Conservation (phyloP, 345 rosid species). For the Rhodamnia argentea region DNA sequence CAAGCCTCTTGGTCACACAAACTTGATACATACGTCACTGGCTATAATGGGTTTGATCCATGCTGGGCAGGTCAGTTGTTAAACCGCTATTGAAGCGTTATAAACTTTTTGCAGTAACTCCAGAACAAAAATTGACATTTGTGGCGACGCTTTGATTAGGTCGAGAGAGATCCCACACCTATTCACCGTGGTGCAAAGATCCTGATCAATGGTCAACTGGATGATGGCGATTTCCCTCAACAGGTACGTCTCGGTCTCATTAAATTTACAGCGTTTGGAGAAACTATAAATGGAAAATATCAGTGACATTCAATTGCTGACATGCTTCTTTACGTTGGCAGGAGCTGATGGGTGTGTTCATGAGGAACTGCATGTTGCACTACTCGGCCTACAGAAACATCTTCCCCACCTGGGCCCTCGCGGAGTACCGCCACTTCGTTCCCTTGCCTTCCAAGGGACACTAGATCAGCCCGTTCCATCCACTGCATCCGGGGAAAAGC, state of each 20-base stretch:
- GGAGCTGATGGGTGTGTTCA: slow-evolving; percentile 73
- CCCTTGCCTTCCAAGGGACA: slow-evolving; percentile 13
- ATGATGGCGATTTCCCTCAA: slow-evolving; percentile 40
- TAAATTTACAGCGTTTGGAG: not conserved
- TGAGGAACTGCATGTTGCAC: slow-evolving; percentile 74
- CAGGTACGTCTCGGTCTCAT: slow-evolving; percentile 5
- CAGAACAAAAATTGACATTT: not conserved
- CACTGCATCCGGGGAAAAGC: not conserved
- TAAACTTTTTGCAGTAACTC: not conserved
- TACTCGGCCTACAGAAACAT: slow-evolving; percentile 65
- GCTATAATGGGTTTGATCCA: slow-evolving; percentile 52
- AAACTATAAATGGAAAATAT: not conserved
- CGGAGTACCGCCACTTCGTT: slow-evolving; percentile 45
- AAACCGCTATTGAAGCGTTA: not conserved
- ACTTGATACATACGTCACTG: slow-evolving; percentile 52
- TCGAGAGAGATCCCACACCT: slow-evolving; percentile 25
- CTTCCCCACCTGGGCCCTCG: slow-evolving; percentile 63
- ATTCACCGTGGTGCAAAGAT: slow-evolving; percentile 29
- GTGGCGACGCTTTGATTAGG: not conserved
- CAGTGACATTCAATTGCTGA: not conserved
- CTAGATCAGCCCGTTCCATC: not conserved
- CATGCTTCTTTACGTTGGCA: slow-evolving; percentile 5
- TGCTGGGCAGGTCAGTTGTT: slow-evolving; percentile 29
- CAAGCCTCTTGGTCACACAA: slow-evolving; percentile 27
- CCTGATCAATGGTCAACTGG: slow-evolving; percentile 23